Evolutionary conservation across 2,329 filamentous ascomycete species (phyloP), one percentile per base, ranked within the genome.

Genomic region (Boeremia exigua): DNA sequence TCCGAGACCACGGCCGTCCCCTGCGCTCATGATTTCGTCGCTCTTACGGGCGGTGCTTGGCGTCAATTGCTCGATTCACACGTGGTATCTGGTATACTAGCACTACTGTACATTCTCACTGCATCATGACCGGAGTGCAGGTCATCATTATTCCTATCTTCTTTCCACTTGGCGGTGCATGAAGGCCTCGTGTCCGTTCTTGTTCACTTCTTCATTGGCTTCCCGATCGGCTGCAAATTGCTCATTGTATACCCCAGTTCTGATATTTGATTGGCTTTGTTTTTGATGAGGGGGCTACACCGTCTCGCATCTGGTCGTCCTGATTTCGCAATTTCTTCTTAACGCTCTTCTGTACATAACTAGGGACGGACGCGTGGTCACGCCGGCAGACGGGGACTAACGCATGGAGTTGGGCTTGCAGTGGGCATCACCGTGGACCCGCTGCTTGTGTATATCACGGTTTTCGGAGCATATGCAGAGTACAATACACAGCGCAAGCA

Each of bases 191-290:
- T 44, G 15, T 49, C 40, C n/a, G 23, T n/a, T 55, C 19, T 34
- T 54, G 42, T 61, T 51, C 58, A 44, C 49, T 61, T 54, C 48
- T 48, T 19, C 14, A 40, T 43, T 54, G 46, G 51, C 46, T 59
- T 58, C 33, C 40, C 54, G 45, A 34, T 63, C 62, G 58, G 58
- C 53, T 63, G 58, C 49, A 63, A 57, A 63, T 56, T 60, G 58
- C 60, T 59, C 48, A 38, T 48, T 55, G 55, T 67, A 67, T 67
- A 67, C 65, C 65, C 65, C 55, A 30, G 54, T 48, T 59, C 46
- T 48, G 57, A 44, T 54, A 51, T 32, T 49, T 53, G 32, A 48
- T 48, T 59, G 47, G 44, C 37, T 54, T 43, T 27, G 32, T 51
- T 48, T 15, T 37, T 42, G 37, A 47, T 30, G 33, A 30, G 15